Conservation (phyloP, 1,284 basidiomycete genomes). For the Sphaerobolus stellatus region DNA sequence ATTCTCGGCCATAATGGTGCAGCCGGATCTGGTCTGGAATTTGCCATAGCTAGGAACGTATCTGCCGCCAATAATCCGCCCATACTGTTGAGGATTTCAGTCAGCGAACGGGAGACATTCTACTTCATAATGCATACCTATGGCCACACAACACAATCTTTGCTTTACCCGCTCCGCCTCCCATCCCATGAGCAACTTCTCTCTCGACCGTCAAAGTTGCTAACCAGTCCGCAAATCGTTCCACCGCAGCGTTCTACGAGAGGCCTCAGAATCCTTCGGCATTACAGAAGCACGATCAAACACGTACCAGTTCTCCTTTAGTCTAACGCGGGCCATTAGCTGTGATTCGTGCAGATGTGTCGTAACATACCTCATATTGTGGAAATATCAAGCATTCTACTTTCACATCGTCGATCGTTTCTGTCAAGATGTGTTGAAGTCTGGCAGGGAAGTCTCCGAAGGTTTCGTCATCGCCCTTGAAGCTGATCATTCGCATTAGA, state of each 20-base stretch:
- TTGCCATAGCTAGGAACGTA: slow-evolving; percentile 71
- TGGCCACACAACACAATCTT: slow-evolving; percentile 90
- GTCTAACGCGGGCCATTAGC: slow-evolving; percentile 47
- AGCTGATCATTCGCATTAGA: slow-evolving; percentile 34
- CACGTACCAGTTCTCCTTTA: slow-evolving; percentile 79
- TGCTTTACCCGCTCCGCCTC: slow-evolving; percentile 74
- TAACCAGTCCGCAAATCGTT: slow-evolving; percentile 87
- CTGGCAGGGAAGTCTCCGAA: slow-evolving; percentile 76
- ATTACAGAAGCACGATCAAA: not conserved
- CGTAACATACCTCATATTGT: slow-evolving; percentile 72
- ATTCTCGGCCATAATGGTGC: slow-evolving; percentile 82
- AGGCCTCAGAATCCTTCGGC: too few species aligned
- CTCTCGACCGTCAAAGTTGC: slow-evolving; percentile 75
- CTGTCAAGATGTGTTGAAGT: slow-evolving; percentile 71
- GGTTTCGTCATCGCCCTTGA: slow-evolving; percentile 77
- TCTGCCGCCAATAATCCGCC: slow-evolving; percentile 88
- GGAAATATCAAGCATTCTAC: slow-evolving; percentile 85
- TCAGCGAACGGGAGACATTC: not conserved
- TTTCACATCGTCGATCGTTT: slow-evolving; percentile 49
- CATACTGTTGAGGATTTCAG: slow-evolving; percentile 58
- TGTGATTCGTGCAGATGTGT: slow-evolving; percentile 36
- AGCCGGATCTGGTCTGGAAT: slow-evolving; percentile 56
- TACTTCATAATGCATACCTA: slow-evolving; percentile 43
- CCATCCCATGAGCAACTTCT: slow-evolving; percentile 66
- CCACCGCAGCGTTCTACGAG: slow-evolving; percentile 82